Evolutionary conservation across 306 rosid species (phyloP).

Genomic region (Prunus persica): Prunus_persica_NCBIv2 NC_034009.1:5485001-5485500

Average conservation of each 20-base stretch:
- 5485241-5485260: not conserved
- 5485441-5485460: not conserved
- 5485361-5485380: not conserved
- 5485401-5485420: not conserved
- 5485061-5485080: not conserved
- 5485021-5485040: not conserved
- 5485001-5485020: not conserved
- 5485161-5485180: constrained; percentile 13
- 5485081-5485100: not conserved
- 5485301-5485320: not conserved
- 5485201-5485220: not conserved
- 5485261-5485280: not conserved
- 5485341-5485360: not conserved
- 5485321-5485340: not conserved
- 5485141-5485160: not conserved
- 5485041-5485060: not conserved
- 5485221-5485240: not conserved
- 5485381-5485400: not conserved
- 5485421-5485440: not conserved
- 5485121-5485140: not conserved
- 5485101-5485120: not conserved
- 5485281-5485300: not conserved
- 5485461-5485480: not conserved
- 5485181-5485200: constrained; percentile 2
- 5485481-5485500: not conserved